Base-by-base conservation (phyloP, 306 rosid species). In the Prunus mongolica region DNA sequence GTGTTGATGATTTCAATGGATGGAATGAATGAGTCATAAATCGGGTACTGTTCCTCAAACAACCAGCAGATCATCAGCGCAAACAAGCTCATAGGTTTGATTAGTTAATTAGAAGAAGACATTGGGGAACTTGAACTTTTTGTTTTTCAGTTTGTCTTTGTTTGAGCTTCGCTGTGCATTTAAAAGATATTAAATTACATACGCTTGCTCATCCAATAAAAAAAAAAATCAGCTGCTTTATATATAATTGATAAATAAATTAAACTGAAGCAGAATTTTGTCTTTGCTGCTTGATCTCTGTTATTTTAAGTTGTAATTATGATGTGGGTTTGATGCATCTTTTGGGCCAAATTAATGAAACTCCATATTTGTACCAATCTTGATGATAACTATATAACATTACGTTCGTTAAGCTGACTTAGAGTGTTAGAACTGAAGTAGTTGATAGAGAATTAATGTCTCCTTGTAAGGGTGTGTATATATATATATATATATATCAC, bases 51-150 rank as follows among this genome's bases (percentile, higher is more conserved):
- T 71, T 79, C n/a, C 69, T 12, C 69, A 16, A 78, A 75, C 82
- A 74, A 81, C 83, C 79, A 77, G 78, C 82, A 78, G 77, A 69
- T 66, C 34, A 68, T 46, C 32, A 41, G 52, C 38, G 34, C 67
- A 15, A 34, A 38, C 54, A 45, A 15, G 20, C 20, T 28, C 67
- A 28, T 15, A 34, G 54, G 19, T 11, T 65, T 65, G 22, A 57
- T 25, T 72, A 65, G 41, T 18, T 65, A 72, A 34, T 45, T 25
- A 73, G 65, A 75, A 67, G 67, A 72, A 25, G 73, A 55, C 74
- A 69, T 15, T 44, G n/a, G 8, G 52, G 81, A 30, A 64, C 70
- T 78, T 65, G 66, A 58, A 41, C 67, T 69, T 24, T 24, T 82
- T 76, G 73, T 38, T 72, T 80, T 82, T 74, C 85, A 45, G 10